Evolutionary conservation across 495 filamentous ascomycete genomes (phyloP).

Genomic region (Sabuloglossum arenarium): DNA sequence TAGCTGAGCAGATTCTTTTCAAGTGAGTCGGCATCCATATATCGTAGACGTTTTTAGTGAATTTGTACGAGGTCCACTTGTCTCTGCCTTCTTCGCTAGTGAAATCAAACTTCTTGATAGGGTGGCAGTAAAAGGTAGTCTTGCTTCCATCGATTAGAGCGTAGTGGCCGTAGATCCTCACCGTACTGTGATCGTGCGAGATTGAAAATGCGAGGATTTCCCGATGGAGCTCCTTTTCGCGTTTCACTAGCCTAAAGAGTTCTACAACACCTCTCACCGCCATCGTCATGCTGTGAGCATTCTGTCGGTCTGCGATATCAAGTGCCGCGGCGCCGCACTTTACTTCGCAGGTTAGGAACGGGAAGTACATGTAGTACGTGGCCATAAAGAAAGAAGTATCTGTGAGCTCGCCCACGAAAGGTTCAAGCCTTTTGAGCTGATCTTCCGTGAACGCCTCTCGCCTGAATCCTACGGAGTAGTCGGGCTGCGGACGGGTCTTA

Average conservation of each 20-base stretch:
- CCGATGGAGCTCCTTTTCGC: conserved; percentile 1
- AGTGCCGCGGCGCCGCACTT: conserved; percentile 18
- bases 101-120: conserved; percentile 2
- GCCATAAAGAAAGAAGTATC: conserved; percentile 19
- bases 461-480: conserved; percentile 20
- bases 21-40: conserved; percentile 21
- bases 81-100: background rate
- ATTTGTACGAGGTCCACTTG: conserved; percentile 3
- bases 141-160: conserved; percentile 9
- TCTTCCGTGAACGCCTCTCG: conserved; percentile 7
- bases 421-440: conserved; percentile 8
- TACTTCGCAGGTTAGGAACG: conserved; percentile 21
- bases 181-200: conserved; percentile 4
- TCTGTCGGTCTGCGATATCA: conserved; percentile 19
- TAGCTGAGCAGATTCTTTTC: conserved; percentile 21
- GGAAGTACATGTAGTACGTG: conserved; percentile 22
- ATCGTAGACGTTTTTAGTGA: conserved; percentile 3
- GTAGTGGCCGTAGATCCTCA: conserved; percentile 16
- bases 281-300: conserved; percentile 22
- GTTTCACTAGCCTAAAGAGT: conserved; percentile 10
- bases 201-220: conserved; percentile 8
- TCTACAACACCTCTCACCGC: conserved; percentile 19
- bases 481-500: conserved; percentile 20
- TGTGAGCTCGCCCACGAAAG: conserved; percentile 16
- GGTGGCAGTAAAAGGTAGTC: conserved; percentile 10